A percentile compares a stretch with the other conserved stretches of the same genome.
Conservation (phyloP, 306 rosid species). For the Fragaria vesca region DNA sequence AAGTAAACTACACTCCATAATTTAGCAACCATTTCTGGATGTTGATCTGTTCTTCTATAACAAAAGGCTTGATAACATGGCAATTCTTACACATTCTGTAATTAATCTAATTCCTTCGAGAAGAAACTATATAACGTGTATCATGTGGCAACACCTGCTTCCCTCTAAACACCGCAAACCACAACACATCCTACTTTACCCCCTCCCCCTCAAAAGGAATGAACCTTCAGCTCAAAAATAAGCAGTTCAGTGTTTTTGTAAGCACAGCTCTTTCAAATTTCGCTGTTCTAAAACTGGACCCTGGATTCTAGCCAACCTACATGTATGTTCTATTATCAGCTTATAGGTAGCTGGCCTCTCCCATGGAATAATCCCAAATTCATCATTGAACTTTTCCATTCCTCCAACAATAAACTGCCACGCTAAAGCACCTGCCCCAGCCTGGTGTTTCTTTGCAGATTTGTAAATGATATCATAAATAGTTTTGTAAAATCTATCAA, state of each 20-base stretch:
- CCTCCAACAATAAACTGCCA: slow-evolving; percentile 90
- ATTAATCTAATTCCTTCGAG: slow-evolving; percentile 27
- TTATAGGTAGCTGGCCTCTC: slow-evolving; percentile 51
- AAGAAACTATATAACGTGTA: slow-evolving; percentile 25
- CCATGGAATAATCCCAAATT: slow-evolving; percentile 81
- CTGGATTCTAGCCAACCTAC: slow-evolving; percentile 62
- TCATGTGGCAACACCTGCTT: slow-evolving; percentile 20
- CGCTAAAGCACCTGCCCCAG: slow-evolving; percentile 83
- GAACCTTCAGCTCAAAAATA: slow-evolving; percentile 9
- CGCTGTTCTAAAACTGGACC: slow-evolving; percentile 47
- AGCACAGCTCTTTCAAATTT: slow-evolving; percentile 54
- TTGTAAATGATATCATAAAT: slow-evolving; percentile 62
- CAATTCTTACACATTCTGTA: slow-evolving; percentile 16
- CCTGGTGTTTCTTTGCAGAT: slow-evolving; percentile 66
- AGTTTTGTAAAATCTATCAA: slow-evolving; percentile 56
- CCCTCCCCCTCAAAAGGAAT: not conserved
- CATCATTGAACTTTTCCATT: slow-evolving; percentile 72
- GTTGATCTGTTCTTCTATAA: not conserved
- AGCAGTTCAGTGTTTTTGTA: slow-evolving; percentile 31
- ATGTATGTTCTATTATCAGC: slow-evolving; percentile 60
- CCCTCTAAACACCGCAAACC: slow-evolving; percentile 22
- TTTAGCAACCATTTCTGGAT: not conserved
- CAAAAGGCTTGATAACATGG: slow-evolving; percentile 1
- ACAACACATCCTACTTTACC: slow-evolving; percentile 23
- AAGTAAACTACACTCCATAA: not conserved